Base-by-base conservation (phyloP, 805 yeast species). In the Millerago galiae region DNA sequence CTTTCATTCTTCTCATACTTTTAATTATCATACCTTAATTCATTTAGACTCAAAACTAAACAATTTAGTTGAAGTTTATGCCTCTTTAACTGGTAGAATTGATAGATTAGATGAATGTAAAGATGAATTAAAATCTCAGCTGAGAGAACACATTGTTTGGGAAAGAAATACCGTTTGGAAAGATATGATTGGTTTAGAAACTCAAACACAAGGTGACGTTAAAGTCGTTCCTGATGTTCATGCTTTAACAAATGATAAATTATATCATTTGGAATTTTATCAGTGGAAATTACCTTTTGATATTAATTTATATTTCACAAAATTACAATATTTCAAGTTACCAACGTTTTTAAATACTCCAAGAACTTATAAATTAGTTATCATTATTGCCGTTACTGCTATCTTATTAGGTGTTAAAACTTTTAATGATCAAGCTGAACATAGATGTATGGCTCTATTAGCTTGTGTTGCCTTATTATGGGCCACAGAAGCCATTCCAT, bases 161-260 rank as follows among this genome's bases (percentile, higher is more conserved):
- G 97, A 90, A 64, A 76, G 98, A 63, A 86, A 86, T 58, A 90
- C 96, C 0, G 95, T 89, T 15, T 90, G 98, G 98, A 80, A 93
- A 54, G 96, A 90, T 59, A 81, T 91, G 82, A 75, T 90, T 49
- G 91, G 93, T 7, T 65, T 90, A 55, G 95, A 87, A 56, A 70
- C 91, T 44, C 81, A 86, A 48, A 69, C 84, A 2, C 61, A 60
- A 41, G 57, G 54, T 13, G 52, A 52, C 26, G 64, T 64, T 29
- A 63, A 67, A 32, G 67, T 65, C 15, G 67, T 60, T 14, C 62
- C 64, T n/a, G 63, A 61, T 37, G 70, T 63, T 32, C 48, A 59
- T 16, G 60, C 58, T 14, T 47, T 47, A 30, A 29, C 42, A 15
- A 32, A 55, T 17, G 49, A 51, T 31, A 60, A 59, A 37, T 55